Base-by-base conservation (phyloP, 1,139 yeast species). In the Candida sp. region DNA sequence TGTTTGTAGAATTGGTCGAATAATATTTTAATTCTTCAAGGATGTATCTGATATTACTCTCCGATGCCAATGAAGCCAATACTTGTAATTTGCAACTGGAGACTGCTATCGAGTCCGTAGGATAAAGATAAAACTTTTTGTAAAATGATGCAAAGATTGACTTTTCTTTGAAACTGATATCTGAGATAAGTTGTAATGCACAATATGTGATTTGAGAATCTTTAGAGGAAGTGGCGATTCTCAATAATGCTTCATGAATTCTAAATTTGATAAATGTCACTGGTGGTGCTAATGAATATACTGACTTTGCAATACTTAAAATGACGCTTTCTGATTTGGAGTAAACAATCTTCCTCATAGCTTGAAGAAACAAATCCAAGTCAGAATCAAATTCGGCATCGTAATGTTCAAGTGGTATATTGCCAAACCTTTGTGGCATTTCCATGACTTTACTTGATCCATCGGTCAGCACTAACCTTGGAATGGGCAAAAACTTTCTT, bases 21-120 rank as follows among this genome's bases (percentile, higher is more conserved):
- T 82, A 79, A 57, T 81, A 81, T 53, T 85, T 84, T 35, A 91
- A 67, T 59, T 90, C 96, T 23, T 74, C 71, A n/a, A 86, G 65
- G 12, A 88, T 75, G 3, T 55, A 48, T 36, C 71, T 69, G 41
- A 81, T 75, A 50, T 78, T 87, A 3, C 63, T 60, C 22, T 76
- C 79, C 41, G 73, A 72, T 33, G 82, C 77, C 23, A 89, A 60
- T 15, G 73, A 64, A 2, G 91, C 75, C 38, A 91, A 63, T 22
- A 89, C 79, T 40, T 74, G 73, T n/a, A 91, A 61, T 60, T 90
- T 91, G 42, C 76, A 63, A 40, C 64, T 63, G 9, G 87, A 73
- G 5, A 78, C 67, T 1, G 60, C 56, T 0, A 56, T 43, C 1
- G 70, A 54, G 54, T 90, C 97, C 2, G 66, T 57, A 1, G 93